These are phyloP conservation scores for Geranium incanum DNA, from an alignment of 441 rosid genomes.

Conservation along the genomic window DNA sequence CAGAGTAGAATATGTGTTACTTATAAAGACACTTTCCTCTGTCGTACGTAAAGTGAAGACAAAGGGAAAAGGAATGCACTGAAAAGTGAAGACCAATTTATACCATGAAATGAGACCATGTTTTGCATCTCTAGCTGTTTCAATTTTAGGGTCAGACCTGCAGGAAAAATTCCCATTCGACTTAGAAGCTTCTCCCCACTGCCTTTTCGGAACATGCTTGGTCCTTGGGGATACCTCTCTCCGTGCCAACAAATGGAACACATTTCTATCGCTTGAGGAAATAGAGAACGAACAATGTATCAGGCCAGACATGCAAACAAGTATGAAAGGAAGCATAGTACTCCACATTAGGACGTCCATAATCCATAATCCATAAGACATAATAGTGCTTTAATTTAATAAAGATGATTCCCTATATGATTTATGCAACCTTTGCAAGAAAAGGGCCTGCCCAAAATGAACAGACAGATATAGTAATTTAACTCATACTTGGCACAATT, in stretches of 20 bases:
- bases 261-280: slow-evolving; percentile 39
- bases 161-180: slow-evolving; percentile 26
- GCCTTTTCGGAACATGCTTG: slow-evolving; percentile 40
- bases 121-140: slow-evolving; percentile 40
- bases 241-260: slow-evolving; percentile 40
- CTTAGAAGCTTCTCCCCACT: slow-evolving; percentile 41
- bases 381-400: neutral
- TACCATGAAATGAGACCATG: slow-evolving; percentile 63
- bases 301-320: neutral
- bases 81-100: neutral
- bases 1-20: neutral
- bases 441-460: neutral
- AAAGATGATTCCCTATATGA: neutral
- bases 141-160: slow-evolving; percentile 22
- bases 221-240: slow-evolving; percentile 58
- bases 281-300: neutral
- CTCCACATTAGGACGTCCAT: neutral
- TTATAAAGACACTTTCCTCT: no score
- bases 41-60: no score
- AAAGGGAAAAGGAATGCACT: no score
- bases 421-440: neutral
- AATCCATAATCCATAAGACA: neutral
- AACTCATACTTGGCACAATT: neutral
- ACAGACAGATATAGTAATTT: neutral
- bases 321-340: neutral